Base-by-base conservation (phyloP, 2,329 filamentous ascomycete species). In the Beauveria sp. region DNA sequence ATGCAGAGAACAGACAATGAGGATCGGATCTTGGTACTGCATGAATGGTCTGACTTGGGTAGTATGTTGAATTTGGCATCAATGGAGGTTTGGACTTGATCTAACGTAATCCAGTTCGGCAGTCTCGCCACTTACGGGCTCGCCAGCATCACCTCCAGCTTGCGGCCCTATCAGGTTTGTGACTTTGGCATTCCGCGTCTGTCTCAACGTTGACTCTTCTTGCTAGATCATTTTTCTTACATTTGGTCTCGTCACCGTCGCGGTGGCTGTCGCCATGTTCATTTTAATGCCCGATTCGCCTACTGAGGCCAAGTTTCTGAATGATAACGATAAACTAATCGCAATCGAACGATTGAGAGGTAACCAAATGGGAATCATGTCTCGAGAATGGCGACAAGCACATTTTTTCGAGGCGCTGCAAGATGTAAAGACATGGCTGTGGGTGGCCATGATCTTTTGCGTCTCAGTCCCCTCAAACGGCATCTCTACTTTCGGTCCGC, bases 41-140 rank as follows among this genome's bases (percentile, higher is more conserved):
- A 86, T 85, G 80, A 83, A 86, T 60, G 83, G 84, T 2, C 69
- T 85, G 3, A 83, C 82, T 4, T 82, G 80, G 67, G 83, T 85
- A 65, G 34, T 38, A 38, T 14, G 34, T 38, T 6, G 34, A 16
- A 16, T 14, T 38, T 38, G 34, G 34, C 14, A 38, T 3, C 34
- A 38, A 38, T 24, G 22, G 22, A 38, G 5, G 34, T 38, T 14
- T 38, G 5, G 12, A 16, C 12, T 38, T 38, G 34, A 6, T 16
- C 14, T 38, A 16, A 38, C 34, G 14, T 38, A 38, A 16, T 38
- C 34, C 5, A 38, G 34, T 73, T 82, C 28, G 82, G 83, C 1
- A 82, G 80, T 66, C 75, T 85, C 18, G 74, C 84, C 20, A 83
- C 80, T 0, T 86, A 85, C 63, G 83, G 83, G 0, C 73, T 88